Evolutionary conservation across 1,284 basidiomycete species (phyloP).

Genomic region (Exsudoporus floridanus): DNA sequence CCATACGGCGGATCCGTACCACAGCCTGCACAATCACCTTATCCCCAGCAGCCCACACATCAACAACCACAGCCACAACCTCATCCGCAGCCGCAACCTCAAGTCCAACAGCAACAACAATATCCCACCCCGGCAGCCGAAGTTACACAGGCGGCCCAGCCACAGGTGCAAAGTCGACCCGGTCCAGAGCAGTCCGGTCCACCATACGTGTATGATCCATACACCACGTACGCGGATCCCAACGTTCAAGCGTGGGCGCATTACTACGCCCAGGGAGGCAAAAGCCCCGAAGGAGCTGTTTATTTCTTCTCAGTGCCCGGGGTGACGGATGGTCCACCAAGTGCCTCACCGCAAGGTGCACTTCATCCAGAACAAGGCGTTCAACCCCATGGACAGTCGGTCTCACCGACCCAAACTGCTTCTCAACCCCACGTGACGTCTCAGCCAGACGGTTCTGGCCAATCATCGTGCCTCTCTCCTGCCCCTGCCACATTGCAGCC

Average conservation of each 20-base stretch:
- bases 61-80: slow-evolving; percentile 26
- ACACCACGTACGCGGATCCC: slow-evolving; percentile 61
- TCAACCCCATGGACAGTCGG: slow-evolving; percentile 21
- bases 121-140: slow-evolving; percentile 17
- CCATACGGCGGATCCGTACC: slow-evolving; percentile 33
- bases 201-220: slow-evolving; percentile 70
- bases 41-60: slow-evolving; percentile 31
- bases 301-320: slow-evolving; percentile 77
- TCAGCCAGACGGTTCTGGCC: slow-evolving; percentile 13
- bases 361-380: slow-evolving; percentile 8
- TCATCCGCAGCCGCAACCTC: slow-evolving; percentile 10
- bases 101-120: slow-evolving; percentile 23
- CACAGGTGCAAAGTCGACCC: slow-evolving; percentile 18
- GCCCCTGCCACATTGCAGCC: slow-evolving; percentile 13
- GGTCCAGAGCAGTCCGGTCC: slow-evolving; percentile 43
- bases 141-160: slow-evolving; percentile 8
- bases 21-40: slow-evolving; percentile 32
- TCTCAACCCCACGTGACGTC: slow-evolving; percentile 18
- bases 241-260: slow-evolving; percentile 80
- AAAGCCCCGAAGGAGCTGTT: slow-evolving; percentile 64
- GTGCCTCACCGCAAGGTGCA: slow-evolving; percentile 6
- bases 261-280: slow-evolving; percentile 75
- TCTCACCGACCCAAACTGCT: slow-evolving; percentile 16
- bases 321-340: slow-evolving; percentile 45
- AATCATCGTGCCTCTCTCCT: slow-evolving; percentile 19